Evolutionary conservation across 2,329 filamentous ascomycete species (phyloP).

Genomic region (Exophiala phaeomuriformis): DNA sequence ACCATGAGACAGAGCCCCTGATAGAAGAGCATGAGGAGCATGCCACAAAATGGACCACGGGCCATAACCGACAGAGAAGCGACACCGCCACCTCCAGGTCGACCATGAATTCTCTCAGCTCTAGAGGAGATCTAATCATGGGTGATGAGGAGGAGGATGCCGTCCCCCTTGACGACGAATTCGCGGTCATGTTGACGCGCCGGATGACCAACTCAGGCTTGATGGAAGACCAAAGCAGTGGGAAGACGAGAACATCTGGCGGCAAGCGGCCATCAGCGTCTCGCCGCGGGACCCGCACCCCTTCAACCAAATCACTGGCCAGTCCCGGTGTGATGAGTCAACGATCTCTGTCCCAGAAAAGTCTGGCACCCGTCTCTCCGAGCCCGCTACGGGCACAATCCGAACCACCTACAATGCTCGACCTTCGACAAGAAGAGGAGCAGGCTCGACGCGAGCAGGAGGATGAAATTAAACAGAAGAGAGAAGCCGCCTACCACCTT

Average conservation of each 20-base stretch:
- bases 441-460: conserved; percentile 50
- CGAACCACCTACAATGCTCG: conserved; percentile 44
- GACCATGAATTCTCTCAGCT: conserved; percentile 79
- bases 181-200: conserved; percentile 72
- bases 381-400: conserved; percentile 8
- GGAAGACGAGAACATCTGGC: conserved; percentile 43
- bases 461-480: conserved; percentile 45
- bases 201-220: conserved; percentile 49
- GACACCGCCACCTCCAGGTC: conserved; percentile 70
- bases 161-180: conserved; percentile 85
- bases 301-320: conserved; percentile 39
- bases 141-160: conserved; percentile 93
- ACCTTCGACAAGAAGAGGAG: conserved; percentile 54
- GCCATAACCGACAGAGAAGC: conserved; percentile 58
- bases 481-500: conserved; percentile 49
- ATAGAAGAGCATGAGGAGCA: conserved; percentile 55
- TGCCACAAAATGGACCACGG: conserved; percentile 30
- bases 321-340: conserved; percentile 29
- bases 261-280: conserved; percentile 42
- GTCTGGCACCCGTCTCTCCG: conserved; percentile 11
- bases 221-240: conserved; percentile 64
- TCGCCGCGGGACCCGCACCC: conserved; percentile 40
- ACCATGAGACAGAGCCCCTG: conserved; percentile 61
- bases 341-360: conserved; percentile 29
- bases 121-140: conserved; percentile 80